Base-by-base conservation (phyloP, 208 protist species). In the Angomonas desouzai region DNA sequence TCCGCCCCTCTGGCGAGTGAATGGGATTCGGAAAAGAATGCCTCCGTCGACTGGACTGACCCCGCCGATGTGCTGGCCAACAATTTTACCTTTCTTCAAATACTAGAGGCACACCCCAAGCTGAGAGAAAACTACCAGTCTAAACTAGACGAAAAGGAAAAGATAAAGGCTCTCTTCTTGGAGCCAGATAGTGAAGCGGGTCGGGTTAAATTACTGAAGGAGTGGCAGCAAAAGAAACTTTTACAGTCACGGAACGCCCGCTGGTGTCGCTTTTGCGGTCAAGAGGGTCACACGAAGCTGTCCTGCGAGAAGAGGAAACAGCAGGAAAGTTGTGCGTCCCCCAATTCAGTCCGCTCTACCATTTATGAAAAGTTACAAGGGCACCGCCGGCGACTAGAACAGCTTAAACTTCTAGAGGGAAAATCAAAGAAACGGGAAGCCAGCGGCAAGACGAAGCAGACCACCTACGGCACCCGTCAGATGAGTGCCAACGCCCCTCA, bases 11-110 rank as follows among this genome's bases (percentile, higher is more conserved):
- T 83, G 23, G 64, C 72, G 9, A 66, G 62, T 16, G 64, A 78
- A 22, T 95, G 89, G 86, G 79, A 66, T 6, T 74, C 79, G 55
- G 89, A 89, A 55, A 91, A 92, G 68, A 89, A 76, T 56, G 83
- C 84, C 22, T 74, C 76, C 66, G 76, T 96, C 53, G 85, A 96
- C 62, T 96, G 89, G 87, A 51, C 61, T 0, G 64, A 76, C 60
- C 60, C 82, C 0, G 64, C 73, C 1, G 89, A 96, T 43, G 82
- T 84, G 2, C 34, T 93, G 7, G 55, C 70, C 47, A 89, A 93
- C 53, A 69, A 71, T 4, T 92, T 87, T 69, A 93, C 86, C 0
- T 88, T 96, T 72, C 64, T 92, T 6, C 81, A 90, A 57, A 48
- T 93, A 9, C 48, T 92, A 16, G 53, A 64, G 3, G 79, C 72